Base-by-base conservation (phyloP, 2,329 filamentous ascomycete genomes). In the Penicillium sp. region DNA sequence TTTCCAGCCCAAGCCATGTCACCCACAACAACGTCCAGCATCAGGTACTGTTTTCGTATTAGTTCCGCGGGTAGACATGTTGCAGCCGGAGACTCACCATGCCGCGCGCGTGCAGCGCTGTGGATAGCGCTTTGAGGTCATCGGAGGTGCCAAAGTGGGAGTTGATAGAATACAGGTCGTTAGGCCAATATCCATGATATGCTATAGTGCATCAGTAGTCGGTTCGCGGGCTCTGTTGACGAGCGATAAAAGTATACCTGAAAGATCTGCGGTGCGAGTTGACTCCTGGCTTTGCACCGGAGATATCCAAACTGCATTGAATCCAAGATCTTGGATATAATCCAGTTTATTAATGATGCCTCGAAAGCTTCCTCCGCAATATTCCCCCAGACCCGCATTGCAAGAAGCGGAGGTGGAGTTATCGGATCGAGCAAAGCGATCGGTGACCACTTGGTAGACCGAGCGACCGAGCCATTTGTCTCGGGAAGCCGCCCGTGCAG, bases 91-190 rank as follows among this genome's bases (percentile, higher is more conserved):
- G 16, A 46, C 49, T 46, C 42, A 51, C 49, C 49, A 85, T 86
- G 22, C 70, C 77, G 4, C 82, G 76, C 16, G 71, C 69, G 63
- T 87, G 85, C 2, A 86, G 71, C 2, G 81, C 83, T 22, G 72
- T 70, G 2, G 85, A 77, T 13, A 89, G 76, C 8, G 75, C 77
- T 60, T 80, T 79, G 53, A 89, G 75, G 60, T 89, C 86, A 18
- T 82, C 75, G 3, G 77, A 76, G 0, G 82, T 83, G 18, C 86
- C 86, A 58, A 83, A 86, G 54, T 83, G 76, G 2, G 77, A 61
- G 63, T 89, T 88, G 58, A 89, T 67, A 13, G 71, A 64, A 63
- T 81, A 81, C 67, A 43, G 49, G 34, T 39, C 45, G n/a, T 52
- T 55, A 18, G 52, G 52, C 52, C 52, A 55, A 32, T 55, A 55